Conservation (phyloP, 2,329 filamentous ascomycete genomes). For the Colletotrichum lindemuthianum region DNA sequence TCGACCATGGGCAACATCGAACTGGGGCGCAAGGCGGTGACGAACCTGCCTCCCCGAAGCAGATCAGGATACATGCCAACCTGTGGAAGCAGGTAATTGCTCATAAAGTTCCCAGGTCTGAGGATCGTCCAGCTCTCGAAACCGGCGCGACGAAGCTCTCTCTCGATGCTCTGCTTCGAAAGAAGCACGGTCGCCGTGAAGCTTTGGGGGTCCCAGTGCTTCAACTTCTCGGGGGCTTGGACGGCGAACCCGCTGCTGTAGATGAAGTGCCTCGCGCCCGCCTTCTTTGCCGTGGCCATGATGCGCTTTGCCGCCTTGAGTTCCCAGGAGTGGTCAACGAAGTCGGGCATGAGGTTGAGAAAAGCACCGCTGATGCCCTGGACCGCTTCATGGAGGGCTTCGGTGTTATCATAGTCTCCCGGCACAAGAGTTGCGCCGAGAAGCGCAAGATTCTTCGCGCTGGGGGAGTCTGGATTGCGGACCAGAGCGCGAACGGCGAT, state of each 20-base stretch:
- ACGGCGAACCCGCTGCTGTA: conserved; percentile 48
- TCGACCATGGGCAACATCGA: conserved; percentile 55
- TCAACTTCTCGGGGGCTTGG: conserved; percentile 42
- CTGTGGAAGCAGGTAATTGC: conserved; percentile 57
- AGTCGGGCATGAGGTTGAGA: conserved; percentile 46
- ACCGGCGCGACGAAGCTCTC: conserved; percentile 46
- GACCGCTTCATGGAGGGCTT: conserved; percentile 43
- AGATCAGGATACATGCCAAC: conserved; percentile 52
- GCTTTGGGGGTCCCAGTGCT: conserved; percentile 41
- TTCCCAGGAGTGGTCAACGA: conserved; percentile 44
- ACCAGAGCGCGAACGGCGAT: conserved; percentile 44
- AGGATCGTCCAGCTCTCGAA: conserved; percentile 59
- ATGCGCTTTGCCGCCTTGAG: conserved; percentile 43
- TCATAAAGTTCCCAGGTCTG: conserved; percentile 61
- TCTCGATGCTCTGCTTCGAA: conserved; percentile 55
- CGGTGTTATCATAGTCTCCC: conserved; percentile 47
- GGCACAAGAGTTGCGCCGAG: conserved; percentile 46
- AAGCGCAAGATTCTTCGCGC: conserved; percentile 42
- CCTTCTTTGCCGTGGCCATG: conserved; percentile 48
- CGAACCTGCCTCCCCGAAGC: conserved; percentile 49
- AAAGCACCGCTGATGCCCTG: conserved; percentile 46
- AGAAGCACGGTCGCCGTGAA: conserved; percentile 44
- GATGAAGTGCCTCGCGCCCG: conserved; percentile 50
- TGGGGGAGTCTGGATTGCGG: conserved; percentile 44
- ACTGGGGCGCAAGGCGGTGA: conserved; percentile 47